phyloP scores from a whole-genome alignment of 257 asterid species.

The Solanum pennellii region DNA sequence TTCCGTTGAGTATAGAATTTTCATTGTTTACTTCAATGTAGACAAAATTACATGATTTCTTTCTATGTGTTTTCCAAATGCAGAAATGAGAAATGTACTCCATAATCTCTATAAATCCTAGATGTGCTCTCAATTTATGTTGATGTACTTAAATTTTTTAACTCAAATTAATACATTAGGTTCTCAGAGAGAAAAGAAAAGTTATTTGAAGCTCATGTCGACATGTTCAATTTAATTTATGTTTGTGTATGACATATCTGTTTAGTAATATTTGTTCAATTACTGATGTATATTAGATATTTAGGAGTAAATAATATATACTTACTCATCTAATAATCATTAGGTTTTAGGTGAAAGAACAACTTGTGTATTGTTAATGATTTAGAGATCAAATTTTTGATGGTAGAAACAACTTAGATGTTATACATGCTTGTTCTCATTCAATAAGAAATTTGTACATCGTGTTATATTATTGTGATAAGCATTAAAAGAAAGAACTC shows the following conservation, averaged over 20 bases:
- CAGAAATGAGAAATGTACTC: too few relatives aligned
- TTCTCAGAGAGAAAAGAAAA: neutral
- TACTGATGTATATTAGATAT: too few relatives aligned
- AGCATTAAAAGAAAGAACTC: too few relatives aligned
- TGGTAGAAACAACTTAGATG: neutral
- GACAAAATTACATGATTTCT: too few relatives aligned
- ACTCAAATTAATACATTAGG: neutral
- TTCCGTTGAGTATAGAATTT: too few relatives aligned
- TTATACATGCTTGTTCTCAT: neutral
- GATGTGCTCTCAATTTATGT: too few relatives aligned
- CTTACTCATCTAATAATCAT: neutral
- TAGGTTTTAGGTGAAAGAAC: neutral
- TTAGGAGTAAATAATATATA: neutral
- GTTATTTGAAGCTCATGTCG: neutral
- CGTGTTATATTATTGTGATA: too few relatives aligned
- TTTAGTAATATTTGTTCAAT: neutral
- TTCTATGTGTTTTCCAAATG: too few relatives aligned
- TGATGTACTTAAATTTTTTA: too few relatives aligned
- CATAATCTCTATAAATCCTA: too few relatives aligned
- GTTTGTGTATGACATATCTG: neutral
- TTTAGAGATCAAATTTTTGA: conserved; percentile 14
- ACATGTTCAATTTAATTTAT: neutral
- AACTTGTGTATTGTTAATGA: conserved; percentile 24
- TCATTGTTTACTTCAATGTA: too few relatives aligned
- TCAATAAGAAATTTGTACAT: conserved; percentile 3